Base-by-base conservation (phyloP, 2,329 filamentous ascomycete genomes). In the Curvularia sp. region DNA sequence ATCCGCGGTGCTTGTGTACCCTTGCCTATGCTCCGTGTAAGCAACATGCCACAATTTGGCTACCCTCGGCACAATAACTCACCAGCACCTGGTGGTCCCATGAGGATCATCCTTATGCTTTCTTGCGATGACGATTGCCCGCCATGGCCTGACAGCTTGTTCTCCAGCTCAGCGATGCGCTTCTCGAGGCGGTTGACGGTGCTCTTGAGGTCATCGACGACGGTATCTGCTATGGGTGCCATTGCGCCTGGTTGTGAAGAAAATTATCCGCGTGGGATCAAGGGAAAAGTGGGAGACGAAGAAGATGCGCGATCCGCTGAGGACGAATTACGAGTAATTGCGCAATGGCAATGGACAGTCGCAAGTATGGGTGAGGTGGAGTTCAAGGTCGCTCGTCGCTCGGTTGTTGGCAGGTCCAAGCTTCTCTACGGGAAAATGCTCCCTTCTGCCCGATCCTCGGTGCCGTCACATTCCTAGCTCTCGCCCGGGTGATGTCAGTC, bases 1-100 rank as follows among this genome's bases (percentile, higher is more conserved):
- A 99, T 95, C 80, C 90, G 94, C 66, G 95, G 95, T 59, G 95
- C 95, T 81, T 99, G 95, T 41, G 95, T 99, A 81, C 95, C 95
- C 87, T 99, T 99, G 83, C 95, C 95, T 98, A 74, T 62, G 49
- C 56, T 42, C 21, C 34, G 30, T 55, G 69, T 78, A 61, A 74
- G 68, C 67, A 58, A 67, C 45, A 45, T 34, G 32, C 52, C 55
- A 46, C 41, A 27, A 30, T 49, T 39, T 25, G 25, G 25, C 47
- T 49, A 43, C 25, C 23, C 23, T 25, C 28, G 53, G 48, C 25
- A 32, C 27, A 49, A 41, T 23, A 45, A 83, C 90, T 72, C 87
- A 98, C 95, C 95, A 80, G 95, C 95, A 80, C 95, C 95, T 56
- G 95, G 95, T 77, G 95, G 95, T 36, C 95, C 95, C 83, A 99